Conservation (phyloP, 257 asterid genomes). For the Fraxinus cuspidata region DNA sequence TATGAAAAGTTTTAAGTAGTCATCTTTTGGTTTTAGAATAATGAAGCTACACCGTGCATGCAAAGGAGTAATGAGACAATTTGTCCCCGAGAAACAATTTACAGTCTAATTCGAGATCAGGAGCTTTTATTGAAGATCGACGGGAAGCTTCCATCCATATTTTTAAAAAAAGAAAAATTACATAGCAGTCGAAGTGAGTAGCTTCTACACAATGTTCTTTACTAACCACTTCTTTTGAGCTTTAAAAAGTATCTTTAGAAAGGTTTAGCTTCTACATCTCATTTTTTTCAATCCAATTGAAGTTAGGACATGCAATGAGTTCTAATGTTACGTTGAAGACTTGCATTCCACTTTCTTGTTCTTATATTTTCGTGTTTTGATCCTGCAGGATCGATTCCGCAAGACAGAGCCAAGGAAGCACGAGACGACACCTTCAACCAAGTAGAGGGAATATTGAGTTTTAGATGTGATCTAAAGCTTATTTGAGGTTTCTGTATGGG, state of each 20-base stretch:
- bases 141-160: not conserved
- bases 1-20: not conserved
- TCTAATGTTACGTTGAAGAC: not conserved
- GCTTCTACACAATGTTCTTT: not conserved
- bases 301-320: not conserved
- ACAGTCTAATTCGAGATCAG: not conserved
- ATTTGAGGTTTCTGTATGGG: conserved; percentile 19
- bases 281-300: not conserved
- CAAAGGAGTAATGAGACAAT: not conserved
- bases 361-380: conserved; percentile 9
- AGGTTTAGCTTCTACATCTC: not conserved
- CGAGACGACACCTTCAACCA: conserved; percentile 39
- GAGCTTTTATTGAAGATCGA: not conserved
- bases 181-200: not conserved
- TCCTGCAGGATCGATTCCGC: conserved; percentile 50
- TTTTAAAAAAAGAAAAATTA: not conserved
- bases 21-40: not conserved
- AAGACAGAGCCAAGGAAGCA: conserved; percentile 45
- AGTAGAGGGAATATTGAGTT: conserved; percentile 32
- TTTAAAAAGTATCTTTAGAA: not conserved
- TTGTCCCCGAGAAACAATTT: not conserved
- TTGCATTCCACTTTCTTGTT: not conserved
- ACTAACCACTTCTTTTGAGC: not conserved
- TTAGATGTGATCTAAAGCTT: conserved; percentile 5
- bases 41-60: not conserved